Base-by-base conservation (phyloP, 306 rosid genomes). In the Quercus cerris region DNA sequence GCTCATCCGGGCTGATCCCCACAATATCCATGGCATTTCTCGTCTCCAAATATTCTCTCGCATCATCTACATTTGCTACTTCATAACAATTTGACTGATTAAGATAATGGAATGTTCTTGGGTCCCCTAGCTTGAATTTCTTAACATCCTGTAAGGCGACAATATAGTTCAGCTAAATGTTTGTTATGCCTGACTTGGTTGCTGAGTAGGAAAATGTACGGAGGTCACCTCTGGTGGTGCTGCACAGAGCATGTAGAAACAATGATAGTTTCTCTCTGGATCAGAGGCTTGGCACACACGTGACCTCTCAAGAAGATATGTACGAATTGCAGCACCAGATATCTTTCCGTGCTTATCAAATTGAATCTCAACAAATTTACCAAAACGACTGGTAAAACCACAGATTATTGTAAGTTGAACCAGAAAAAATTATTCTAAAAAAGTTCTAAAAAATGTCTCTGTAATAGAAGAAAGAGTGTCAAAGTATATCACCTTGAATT, bases 21-120 rank as follows among this genome's bases (percentile, higher is more conserved):
- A 93, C 97, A 71, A 93, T 87, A 75, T 93, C 97, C 97, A 93
- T 93, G 74, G 96, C 97, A 76, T 91, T 91, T 89, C 92, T 88
- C 3, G 94, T 93, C 83, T 91, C 97, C 75, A 93, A 75, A 70
- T 93, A 93, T 87, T 93, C 97, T 67, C 91, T 89, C 54, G 97
- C 91, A 85, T 93, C 97, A 81, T 93, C 90, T 18, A 93, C 94
- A 84, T 91, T 91, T 52, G 90, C 86, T 22, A 93, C 96, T 77
- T 91, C 87, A 78, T 93, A 93, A 80, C 91, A 93, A 64, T 80
- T 85, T 27, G 97, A 85, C 77, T 93, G 97, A 81, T 93, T 93
- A 57, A 93, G 94, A 80, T 93, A 93, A 83, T 68, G 97, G 75
- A 91, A 93, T 69, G 82, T 68, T 81, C 86, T 89, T 49, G 96